Evolutionary conservation across 345 rosid genomes (phyloP), one percentile per base, ranked within the genome.

Genomic region (Rhizophora apiculata): DNA sequence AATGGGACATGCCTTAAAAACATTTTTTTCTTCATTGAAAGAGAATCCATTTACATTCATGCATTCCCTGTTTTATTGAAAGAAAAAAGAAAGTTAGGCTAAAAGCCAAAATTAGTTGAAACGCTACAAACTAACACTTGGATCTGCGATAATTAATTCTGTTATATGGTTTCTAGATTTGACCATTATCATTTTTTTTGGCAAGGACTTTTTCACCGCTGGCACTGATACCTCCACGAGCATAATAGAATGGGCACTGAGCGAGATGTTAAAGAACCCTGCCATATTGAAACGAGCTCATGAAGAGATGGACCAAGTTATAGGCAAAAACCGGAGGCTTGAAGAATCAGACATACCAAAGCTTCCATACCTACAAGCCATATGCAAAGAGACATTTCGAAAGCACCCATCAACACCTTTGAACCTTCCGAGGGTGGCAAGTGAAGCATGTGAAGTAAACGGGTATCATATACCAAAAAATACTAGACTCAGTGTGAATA

Each of bases 141-240:
- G 37, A 0, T 1, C 1, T 34, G 8, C 8, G 8, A 8, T 34
- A 6, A 34, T 34, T 6, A 34, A 34, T 34, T 34, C 7, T 8
- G 37, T 34, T 1, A 8, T 1, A 6, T 34, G 8, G n/a, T 21
- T 10, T 52, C 20, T 53, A n/a, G 10, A 20, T 67, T 55, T 18
- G 24, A 26, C 36, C 19, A 8, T 13, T 6, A 19, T 56, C 8
- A 3, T 49, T 19, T 58, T 53, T 3, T 18, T 21, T 29, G 54
- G 30, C 30, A 49, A 87, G 92, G 78, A 88, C 62, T 62, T 88
- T 52, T 88, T 88, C 75, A 64, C 84, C 0, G 92, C 90, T 1
- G 93, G 93, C 6, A 84, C 88, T 0, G 93, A 88, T 76, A 81
- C 93, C 18, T 78, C 89, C 19, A 86, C 90, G 0, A 86, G 90